Conservation (phyloP, 192 early-diverging fungal genomes). For the Podila clonocystis region DNA sequence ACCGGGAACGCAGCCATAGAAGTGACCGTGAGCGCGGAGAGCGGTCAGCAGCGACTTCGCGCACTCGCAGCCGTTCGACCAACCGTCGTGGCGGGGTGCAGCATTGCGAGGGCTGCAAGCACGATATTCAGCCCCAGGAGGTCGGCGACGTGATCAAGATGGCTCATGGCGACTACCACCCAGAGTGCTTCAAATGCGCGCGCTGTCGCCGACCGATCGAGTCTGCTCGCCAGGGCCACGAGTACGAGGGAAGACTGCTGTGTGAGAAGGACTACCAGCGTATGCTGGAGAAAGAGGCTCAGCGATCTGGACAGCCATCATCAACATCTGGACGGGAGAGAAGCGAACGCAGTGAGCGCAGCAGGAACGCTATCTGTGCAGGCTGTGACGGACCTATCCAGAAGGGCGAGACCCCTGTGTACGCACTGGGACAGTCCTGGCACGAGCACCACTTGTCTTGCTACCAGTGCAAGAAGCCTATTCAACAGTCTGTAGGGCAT, state of each 20-base stretch:
- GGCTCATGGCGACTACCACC: slow-evolving; percentile 56
- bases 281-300: slow-evolving; percentile 33
- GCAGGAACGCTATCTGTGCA: slow-evolving; percentile 24
- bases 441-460: slow-evolving; percentile 72
- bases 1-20: slow-evolving; percentile 1
- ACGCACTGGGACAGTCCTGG: slow-evolving; percentile 73
- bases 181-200: slow-evolving; percentile 65
- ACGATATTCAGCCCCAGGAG: slow-evolving; percentile 44
- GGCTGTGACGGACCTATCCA: slow-evolving; percentile 35
- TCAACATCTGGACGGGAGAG: not conserved
- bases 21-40: slow-evolving; percentile 24
- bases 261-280: slow-evolving; percentile 69
- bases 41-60: slow-evolving; percentile 7
- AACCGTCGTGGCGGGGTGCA: slow-evolving; percentile 33
- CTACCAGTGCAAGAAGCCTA: slow-evolving; percentile 72
- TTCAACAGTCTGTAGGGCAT: slow-evolving; percentile 59
- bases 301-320: not conserved
- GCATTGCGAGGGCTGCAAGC: slow-evolving; percentile 43
- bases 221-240: slow-evolving; percentile 58
- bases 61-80: slow-evolving; percentile 45
- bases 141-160: slow-evolving; percentile 38
- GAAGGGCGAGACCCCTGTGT: slow-evolving; percentile 52
- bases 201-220: slow-evolving; percentile 62
- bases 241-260: slow-evolving; percentile 67
- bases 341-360: slow-evolving; percentile 32